These are phyloP conservation scores for Fusarium tjaetaba DNA, from an alignment of 2,329 filamentous ascomycete species.

Conservation along the genomic window DNA sequence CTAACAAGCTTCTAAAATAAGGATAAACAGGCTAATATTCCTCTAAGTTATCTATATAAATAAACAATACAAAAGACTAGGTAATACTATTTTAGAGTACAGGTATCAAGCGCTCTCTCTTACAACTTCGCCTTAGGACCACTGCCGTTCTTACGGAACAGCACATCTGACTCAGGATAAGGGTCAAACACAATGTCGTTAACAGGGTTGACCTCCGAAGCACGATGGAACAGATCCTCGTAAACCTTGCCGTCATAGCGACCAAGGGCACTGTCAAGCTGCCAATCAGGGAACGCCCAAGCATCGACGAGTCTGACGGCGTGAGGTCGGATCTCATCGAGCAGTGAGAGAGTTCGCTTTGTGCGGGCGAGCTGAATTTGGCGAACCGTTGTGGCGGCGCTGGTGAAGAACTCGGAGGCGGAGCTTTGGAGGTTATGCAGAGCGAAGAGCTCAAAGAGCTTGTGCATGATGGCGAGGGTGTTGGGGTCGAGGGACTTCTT, in stretches of 20 bases:
- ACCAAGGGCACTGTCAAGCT: conserved; percentile 76
- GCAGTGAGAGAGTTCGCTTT: conserved; percentile 73
- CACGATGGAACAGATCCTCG: conserved; percentile 78
- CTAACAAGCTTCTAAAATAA: background rate
- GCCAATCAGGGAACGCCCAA: conserved; percentile 83
- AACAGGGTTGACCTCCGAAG: conserved; percentile 76
- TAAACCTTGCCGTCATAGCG: conserved; percentile 80
- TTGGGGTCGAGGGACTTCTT: conserved; percentile 64
- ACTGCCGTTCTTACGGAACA: conserved; percentile 31
- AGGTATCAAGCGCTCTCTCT: background rate
- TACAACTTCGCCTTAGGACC: conserved; percentile 22
- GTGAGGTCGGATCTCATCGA: conserved; percentile 78
- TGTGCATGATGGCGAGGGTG: conserved; percentile 68
- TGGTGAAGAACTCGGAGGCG: conserved; percentile 77
- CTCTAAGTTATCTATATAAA: background rate
- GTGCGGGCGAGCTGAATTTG: conserved; percentile 77
- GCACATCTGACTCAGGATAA: conserved; percentile 63
- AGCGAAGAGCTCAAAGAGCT: conserved; percentile 85
- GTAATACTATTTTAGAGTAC: background rate
- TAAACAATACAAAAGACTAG: background rate
- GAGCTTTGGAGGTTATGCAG: conserved; percentile 72
- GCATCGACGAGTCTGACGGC: conserved; percentile 76
- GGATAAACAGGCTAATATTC: background rate
- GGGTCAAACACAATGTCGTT: conserved; percentile 78
- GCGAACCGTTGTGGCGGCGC: conserved; percentile 73